phyloP scores from a whole-genome alignment of 2,329 filamentous ascomycete genomes.

The Beauveria pseudobassiana region DNA sequence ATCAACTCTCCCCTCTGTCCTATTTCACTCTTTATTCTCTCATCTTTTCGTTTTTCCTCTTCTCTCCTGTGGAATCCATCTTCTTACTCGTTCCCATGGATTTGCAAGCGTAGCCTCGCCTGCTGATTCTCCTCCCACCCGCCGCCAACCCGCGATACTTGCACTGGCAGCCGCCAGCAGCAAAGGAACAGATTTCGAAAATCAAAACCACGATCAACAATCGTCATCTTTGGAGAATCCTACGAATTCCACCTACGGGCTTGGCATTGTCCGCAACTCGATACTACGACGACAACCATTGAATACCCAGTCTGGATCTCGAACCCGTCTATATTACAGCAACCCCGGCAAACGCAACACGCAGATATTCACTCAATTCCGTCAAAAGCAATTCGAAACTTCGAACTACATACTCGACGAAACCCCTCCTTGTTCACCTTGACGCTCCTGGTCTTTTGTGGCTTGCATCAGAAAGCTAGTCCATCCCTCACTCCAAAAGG shows the following conservation, averaged over 20 bases:
- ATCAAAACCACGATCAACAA: too few relatives aligned
- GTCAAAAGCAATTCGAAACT: neutral
- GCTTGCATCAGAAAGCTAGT: constrained; percentile 5
- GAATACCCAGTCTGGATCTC: neutral
- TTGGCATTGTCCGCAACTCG: neutral
- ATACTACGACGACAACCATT: neutral
- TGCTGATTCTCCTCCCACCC: neutral
- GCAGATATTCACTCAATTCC: neutral
- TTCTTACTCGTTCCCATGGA: neutral
- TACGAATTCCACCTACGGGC: neutral
- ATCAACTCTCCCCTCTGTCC: constrained; percentile 1
- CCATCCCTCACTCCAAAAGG: neutral
- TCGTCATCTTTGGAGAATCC: neutral
- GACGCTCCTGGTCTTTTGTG: neutral
- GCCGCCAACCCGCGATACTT: neutral
- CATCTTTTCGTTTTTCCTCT: neutral
- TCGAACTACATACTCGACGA: neutral
- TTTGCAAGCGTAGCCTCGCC: constrained; percentile 4
- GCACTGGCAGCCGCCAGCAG: neutral
- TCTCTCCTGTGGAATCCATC: neutral
- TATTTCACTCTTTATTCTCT: neutral
- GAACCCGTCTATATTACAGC: neutral
- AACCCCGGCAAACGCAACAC: neutral
- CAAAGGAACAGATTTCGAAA: neutral
- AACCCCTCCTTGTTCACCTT: neutral